Percentiles rank a stretch among this genome's conserved stretches.
Evolutionary conservation across 2,329 filamentous ascomycete genomes (phyloP).

Genomic region (Bertia moriformis): DNA sequence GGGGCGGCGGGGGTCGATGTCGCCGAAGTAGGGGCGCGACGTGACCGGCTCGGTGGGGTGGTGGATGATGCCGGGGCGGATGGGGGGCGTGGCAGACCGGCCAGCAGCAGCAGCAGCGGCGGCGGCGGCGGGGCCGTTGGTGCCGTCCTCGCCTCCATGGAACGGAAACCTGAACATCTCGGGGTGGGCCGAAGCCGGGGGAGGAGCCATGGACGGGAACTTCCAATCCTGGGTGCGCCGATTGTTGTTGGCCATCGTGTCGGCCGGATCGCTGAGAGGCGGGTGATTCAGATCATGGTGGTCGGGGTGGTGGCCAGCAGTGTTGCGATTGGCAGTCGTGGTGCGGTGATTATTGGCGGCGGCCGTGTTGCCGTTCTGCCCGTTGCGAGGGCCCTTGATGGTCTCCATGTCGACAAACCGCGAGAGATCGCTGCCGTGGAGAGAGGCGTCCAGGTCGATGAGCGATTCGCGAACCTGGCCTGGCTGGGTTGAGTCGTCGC

Average conservation of each 20-base stretch:
- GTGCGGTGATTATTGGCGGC: constrained; percentile 28
- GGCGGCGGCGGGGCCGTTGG: too few relatives aligned
- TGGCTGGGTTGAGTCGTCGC: constrained; percentile 36
- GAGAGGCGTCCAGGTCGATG: constrained; percentile 48
- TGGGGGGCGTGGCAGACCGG: too few relatives aligned
- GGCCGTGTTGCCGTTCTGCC: constrained; percentile 6
- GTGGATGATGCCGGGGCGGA: constrained; percentile 30
- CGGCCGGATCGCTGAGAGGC: constrained; percentile 41
- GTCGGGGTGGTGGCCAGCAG: constrained; percentile 27
- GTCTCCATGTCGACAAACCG: constrained; percentile 48
- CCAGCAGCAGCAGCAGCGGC: too few relatives aligned
- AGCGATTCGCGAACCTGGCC: constrained; percentile 42
- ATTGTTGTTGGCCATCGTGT: constrained; percentile 32
- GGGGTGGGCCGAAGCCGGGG: constrained; percentile 36
- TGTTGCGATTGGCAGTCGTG: constrained; percentile 31
- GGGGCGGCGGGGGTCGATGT: constrained; percentile 19
- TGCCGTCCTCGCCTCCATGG: constrained; percentile 13
- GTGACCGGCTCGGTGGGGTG: constrained; percentile 33
- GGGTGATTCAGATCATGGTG: constrained; percentile 30
- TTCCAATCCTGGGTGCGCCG: constrained; percentile 41
- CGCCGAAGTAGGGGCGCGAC: constrained; percentile 21
- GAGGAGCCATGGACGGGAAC: constrained; percentile 35
- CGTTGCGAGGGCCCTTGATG: constrained; percentile 20
- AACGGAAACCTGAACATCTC: constrained; percentile 36
- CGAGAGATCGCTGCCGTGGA: constrained; percentile 38